Conservation (phyloP, 192 early-diverging fungal genomes). For the Coemansia guatemalensis region DNA sequence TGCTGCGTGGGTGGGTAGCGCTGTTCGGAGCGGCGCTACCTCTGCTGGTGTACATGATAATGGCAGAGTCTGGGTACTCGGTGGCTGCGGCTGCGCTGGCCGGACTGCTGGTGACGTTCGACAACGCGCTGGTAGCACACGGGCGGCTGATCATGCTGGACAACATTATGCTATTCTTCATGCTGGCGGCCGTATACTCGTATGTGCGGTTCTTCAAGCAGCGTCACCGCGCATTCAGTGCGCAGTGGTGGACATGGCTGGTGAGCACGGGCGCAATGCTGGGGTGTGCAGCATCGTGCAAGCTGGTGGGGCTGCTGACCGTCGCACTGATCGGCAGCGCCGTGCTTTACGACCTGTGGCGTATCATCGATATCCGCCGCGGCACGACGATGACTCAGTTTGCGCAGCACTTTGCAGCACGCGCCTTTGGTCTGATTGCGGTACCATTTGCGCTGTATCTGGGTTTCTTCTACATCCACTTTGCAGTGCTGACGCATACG, state of each 20-base stretch:
- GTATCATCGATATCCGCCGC: slow-evolving; percentile 81
- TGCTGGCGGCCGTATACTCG: slow-evolving; percentile 76
- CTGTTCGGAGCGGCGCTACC: slow-evolving; percentile 74
- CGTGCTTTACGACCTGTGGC: slow-evolving; percentile 86
- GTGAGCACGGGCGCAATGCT: slow-evolving; percentile 75
- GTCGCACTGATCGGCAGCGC: slow-evolving; percentile 82
- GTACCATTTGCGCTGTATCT: slow-evolving; percentile 83
- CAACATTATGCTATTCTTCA: slow-evolving; percentile 90
- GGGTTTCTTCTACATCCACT: slow-evolving; percentile 92
- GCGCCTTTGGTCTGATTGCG: slow-evolving; percentile 83
- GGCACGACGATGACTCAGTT: slow-evolving; percentile 71
- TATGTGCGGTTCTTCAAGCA: slow-evolving; percentile 89
- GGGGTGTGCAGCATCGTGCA: slow-evolving; percentile 71
- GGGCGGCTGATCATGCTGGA: slow-evolving; percentile 92
- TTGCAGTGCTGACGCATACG: slow-evolving; percentile 79
- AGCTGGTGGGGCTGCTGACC: slow-evolving; percentile 94
- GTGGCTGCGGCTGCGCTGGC: slow-evolving; percentile 70
- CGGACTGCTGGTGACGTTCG: slow-evolving; percentile 80
- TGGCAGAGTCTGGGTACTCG: slow-evolving; percentile 87
- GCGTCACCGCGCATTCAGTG: slow-evolving; percentile 69
- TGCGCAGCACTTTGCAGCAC: slow-evolving; percentile 80
- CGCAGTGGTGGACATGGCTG: slow-evolving; percentile 87
- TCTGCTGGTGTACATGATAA: slow-evolving; percentile 76
- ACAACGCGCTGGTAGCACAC: slow-evolving; percentile 90
- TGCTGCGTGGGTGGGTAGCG: slow-evolving; percentile 77